Conservation (phyloP, 768 basidiomycete species). For the Cystofilobasidium capitatum region DNA sequence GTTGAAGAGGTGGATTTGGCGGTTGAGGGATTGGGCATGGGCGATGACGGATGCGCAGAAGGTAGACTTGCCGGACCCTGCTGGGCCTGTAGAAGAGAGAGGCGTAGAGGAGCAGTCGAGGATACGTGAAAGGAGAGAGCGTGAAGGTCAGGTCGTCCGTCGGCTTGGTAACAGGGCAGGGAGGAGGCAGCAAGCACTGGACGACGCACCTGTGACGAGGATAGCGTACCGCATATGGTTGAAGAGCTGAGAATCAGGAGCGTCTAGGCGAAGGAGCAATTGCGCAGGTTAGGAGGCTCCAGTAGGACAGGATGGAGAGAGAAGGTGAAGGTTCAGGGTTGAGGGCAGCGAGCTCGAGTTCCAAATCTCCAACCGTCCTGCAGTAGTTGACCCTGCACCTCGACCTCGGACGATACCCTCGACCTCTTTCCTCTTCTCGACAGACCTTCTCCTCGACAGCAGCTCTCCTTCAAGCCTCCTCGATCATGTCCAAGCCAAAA, state of each 20-base stretch:
- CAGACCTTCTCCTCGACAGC: no score
- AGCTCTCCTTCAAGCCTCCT: not conserved
- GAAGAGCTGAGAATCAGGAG: not conserved
- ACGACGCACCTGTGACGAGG: conserved; percentile 35
- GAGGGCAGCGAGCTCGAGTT: no score
- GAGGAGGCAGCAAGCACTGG: not conserved
- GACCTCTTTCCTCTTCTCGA: no score
- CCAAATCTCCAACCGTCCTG: no score
- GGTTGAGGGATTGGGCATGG: conserved; percentile 69
- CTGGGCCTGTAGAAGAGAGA: conserved; percentile 55
- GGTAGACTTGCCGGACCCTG: conserved; percentile 95
- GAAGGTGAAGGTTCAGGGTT: no score
- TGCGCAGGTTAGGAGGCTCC: no score
- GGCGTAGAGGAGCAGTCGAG: not conserved
- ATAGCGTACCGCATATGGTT: conserved; percentile 40
- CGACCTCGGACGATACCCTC: no score
- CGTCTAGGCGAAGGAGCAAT: no score
- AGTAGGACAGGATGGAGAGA: no score
- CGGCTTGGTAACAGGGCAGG: no score
- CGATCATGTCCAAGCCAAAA: not conserved
- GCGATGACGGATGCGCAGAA: conserved; percentile 81
- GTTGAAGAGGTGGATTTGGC: conserved; percentile 87
- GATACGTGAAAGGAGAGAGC: not conserved
- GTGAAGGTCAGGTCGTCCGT: not conserved
- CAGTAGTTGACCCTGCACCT: no score